Percentiles rank a stretch among this genome's conserved stretches.
These are phyloP conservation scores for Mallotus japonicus DNA, from an alignment of 441 rosid species.

Conservation along the genomic window DNA sequence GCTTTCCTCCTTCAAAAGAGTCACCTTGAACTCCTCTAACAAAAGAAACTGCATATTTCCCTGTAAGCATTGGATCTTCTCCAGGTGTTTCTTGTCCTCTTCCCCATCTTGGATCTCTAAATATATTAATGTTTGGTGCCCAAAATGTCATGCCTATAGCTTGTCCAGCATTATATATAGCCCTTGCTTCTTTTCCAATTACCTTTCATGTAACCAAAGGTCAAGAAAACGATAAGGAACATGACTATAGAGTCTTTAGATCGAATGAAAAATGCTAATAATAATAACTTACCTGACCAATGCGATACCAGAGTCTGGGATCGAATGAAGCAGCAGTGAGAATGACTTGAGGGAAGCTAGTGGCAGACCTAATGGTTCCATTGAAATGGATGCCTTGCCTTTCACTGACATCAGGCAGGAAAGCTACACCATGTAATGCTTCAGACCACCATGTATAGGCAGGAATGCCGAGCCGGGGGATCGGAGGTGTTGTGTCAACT, in stretches of 20 bases:
- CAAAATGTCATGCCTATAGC: slow-evolving; percentile 76
- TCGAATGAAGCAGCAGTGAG: slow-evolving; percentile 77
- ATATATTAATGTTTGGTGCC: slow-evolving; percentile 90
- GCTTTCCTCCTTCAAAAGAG: slow-evolving; percentile 53
- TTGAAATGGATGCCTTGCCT: slow-evolving; percentile 61
- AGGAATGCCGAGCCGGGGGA: slow-evolving; percentile 70
- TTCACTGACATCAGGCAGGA: slow-evolving; percentile 30
- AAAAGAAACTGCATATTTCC: slow-evolving; percentile 63
- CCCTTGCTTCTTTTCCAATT: slow-evolving; percentile 70
- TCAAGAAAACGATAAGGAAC: background rate
- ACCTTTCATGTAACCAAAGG: slow-evolving; percentile 28
- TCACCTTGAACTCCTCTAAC: slow-evolving; percentile 89
- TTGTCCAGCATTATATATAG: slow-evolving; percentile 67
- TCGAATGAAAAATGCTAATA: background rate
- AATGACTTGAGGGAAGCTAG: slow-evolving; percentile 85
- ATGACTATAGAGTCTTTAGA: background rate
- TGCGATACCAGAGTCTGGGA: slow-evolving; percentile 59
- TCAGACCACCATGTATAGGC: slow-evolving; percentile 87
- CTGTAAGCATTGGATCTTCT: slow-evolving; percentile 71
- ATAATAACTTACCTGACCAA: slow-evolving; percentile 48
- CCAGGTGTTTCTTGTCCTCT: slow-evolving; percentile 96
- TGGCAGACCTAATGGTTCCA: slow-evolving; percentile 50
- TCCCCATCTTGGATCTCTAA: slow-evolving; percentile 91
- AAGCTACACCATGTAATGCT: slow-evolving; percentile 71
- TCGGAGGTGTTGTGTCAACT: slow-evolving; percentile 52